Conservation (phyloP, 495 filamentous ascomycete genomes). For the Xylaria curta region DNA sequence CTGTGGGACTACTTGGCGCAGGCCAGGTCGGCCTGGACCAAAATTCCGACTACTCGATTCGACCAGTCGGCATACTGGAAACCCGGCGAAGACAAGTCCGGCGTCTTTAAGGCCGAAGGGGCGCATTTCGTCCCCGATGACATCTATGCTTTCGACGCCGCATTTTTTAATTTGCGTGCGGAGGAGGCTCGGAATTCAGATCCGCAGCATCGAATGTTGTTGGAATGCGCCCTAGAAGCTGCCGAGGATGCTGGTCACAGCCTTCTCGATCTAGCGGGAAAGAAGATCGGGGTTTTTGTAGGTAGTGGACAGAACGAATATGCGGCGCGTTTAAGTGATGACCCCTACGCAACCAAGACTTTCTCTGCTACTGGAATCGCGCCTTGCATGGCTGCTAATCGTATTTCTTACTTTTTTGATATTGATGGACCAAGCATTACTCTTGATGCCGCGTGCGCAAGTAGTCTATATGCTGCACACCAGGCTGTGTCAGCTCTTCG, state of each 20-base stretch:
- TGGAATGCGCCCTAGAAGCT: slow-evolving; percentile 45
- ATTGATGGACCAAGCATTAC: slow-evolving; percentile 64
- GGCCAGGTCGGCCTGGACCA: slow-evolving; percentile 44
- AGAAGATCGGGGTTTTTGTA: slow-evolving; percentile 53
- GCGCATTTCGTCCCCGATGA: slow-evolving; percentile 44
- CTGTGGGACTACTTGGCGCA: slow-evolving; percentile 59
- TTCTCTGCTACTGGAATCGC: slow-evolving; percentile 50
- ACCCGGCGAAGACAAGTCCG: slow-evolving; percentile 51
- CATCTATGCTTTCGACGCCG: slow-evolving; percentile 43
- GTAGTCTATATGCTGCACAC: slow-evolving; percentile 63
- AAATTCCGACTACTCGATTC: slow-evolving; percentile 70
- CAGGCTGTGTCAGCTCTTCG: slow-evolving; percentile 77
- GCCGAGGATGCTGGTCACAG: slow-evolving; percentile 53
- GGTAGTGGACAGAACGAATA: slow-evolving; percentile 74
- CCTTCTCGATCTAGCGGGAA: slow-evolving; percentile 39
- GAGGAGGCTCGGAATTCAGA: slow-evolving; percentile 42
- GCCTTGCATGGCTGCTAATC: slow-evolving; percentile 57
- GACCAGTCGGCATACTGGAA: slow-evolving; percentile 67
- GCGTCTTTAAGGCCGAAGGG: slow-evolving; percentile 43
- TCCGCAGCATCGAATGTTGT: slow-evolving; percentile 46
- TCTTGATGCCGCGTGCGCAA: slow-evolving; percentile 85
- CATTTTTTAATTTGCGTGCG: slow-evolving; percentile 46
- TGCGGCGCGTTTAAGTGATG: slow-evolving; percentile 34
- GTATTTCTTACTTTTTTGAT: slow-evolving; percentile 60
- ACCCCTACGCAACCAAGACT: slow-evolving; percentile 48